These are phyloP conservation scores for Beauveria scarabaeidicola DNA, from an alignment of 2,329 filamentous ascomycete genomes.

Conservation along the genomic window DNA sequence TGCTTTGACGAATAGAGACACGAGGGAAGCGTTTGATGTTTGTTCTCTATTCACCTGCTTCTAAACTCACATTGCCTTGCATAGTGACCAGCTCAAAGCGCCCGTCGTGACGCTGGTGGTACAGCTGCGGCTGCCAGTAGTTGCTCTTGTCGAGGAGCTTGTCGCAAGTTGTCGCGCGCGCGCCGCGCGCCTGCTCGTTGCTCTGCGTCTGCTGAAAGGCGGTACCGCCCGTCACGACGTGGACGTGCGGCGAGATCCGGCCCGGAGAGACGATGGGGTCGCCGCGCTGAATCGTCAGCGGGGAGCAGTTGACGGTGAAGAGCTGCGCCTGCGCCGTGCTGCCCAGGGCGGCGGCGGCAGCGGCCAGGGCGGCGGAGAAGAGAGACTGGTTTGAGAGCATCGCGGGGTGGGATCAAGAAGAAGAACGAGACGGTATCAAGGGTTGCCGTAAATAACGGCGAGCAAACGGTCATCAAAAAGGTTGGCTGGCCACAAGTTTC, in stretches of 20 bases:
- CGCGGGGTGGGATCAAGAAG: background rate
- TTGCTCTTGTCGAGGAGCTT: slow-evolving; percentile 54
- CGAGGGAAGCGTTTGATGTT: too few species aligned
- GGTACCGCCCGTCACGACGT: slow-evolving; percentile 55
- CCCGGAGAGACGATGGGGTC: slow-evolving; percentile 54
- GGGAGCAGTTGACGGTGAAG: slow-evolving; percentile 21
- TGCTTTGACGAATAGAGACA: too few species aligned
- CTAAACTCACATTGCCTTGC: slow-evolving; percentile 19
- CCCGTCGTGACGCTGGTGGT: slow-evolving; percentile 43
- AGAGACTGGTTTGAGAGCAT: background rate
- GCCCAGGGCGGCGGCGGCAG: background rate
- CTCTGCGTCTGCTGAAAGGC: slow-evolving; percentile 48
- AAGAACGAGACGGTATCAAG: too few species aligned
- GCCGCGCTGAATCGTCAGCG: slow-evolving; percentile 33
- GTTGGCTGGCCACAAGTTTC: too few species aligned
- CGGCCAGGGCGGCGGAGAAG: background rate
- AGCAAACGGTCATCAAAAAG: background rate
- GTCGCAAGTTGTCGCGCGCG: slow-evolving; percentile 56
- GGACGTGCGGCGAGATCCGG: slow-evolving; percentile 44
- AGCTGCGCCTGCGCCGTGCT: slow-evolving; percentile 9
- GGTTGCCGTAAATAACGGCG: too few species aligned
- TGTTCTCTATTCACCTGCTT: too few species aligned
- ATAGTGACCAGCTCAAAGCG: slow-evolving; percentile 37
- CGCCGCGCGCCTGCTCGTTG: slow-evolving; percentile 41
- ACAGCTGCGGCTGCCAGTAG: slow-evolving; percentile 59